phyloP scores from a whole-genome alignment of 805 yeast genomes.

The Candida morakotiae region DNA sequence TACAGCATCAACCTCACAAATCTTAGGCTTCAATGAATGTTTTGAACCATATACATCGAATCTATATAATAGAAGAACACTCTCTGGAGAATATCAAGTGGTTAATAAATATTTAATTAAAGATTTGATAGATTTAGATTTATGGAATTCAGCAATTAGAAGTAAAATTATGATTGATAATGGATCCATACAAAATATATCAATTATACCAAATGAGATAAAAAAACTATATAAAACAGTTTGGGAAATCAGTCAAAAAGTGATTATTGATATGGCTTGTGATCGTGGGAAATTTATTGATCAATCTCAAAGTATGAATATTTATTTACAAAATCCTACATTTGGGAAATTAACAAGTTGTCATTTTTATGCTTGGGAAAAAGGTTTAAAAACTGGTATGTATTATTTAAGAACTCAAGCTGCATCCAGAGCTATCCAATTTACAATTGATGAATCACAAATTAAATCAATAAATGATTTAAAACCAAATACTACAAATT shows the following conservation, averaged over 20 bases:
- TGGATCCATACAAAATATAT: slow-evolving; percentile 82
- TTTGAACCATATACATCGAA: slow-evolving; percentile 96
- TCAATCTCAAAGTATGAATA: slow-evolving; percentile 45
- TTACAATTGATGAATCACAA: slow-evolving; percentile 21
- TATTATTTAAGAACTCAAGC: slow-evolving; percentile 37
- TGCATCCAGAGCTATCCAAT: slow-evolving; percentile 36
- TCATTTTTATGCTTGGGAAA: slow-evolving; percentile 41
- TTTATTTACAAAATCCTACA: slow-evolving; percentile 33
- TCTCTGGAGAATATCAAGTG: slow-evolving; percentile 91
- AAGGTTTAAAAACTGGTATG: slow-evolving; percentile 38
- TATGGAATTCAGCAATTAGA: slow-evolving; percentile 81
- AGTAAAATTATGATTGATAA: slow-evolving; percentile 68
- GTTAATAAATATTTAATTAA: slow-evolving; percentile 82
- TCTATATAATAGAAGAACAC: slow-evolving; percentile 83
- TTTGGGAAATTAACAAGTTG: slow-evolving; percentile 38
- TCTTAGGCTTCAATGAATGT: slow-evolving; percentile 89
- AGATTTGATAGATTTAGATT: slow-evolving; percentile 75
- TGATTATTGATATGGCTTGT: slow-evolving; percentile 81
- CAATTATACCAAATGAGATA: slow-evolving; percentile 67
- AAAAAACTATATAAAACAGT: slow-evolving; percentile 87
- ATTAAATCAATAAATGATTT: slow-evolving; percentile 8
- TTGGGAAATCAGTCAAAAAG: slow-evolving; percentile 91
- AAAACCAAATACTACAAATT: neutral
- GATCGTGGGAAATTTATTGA: slow-evolving; percentile 70
- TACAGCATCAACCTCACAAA: slow-evolving; percentile 96